These are phyloP conservation scores for Claviceps cyperi DNA, from an alignment of 2,329 filamentous ascomycete species.

Conservation along the genomic window DNA sequence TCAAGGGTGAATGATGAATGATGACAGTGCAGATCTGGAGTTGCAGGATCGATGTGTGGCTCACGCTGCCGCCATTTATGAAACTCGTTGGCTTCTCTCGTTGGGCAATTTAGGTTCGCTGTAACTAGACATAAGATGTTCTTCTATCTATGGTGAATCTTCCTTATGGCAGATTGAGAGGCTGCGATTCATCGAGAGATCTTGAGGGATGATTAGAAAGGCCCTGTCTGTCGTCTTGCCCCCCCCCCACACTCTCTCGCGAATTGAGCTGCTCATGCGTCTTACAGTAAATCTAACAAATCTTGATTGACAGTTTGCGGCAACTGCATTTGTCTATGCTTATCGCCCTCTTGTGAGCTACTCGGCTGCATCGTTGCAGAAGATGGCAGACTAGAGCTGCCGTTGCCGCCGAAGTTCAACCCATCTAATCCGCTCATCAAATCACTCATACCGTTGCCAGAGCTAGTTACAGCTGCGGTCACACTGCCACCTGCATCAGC, in stretches of 20 bases:
- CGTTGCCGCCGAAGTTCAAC: constrained; percentile 53
- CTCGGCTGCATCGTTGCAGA: constrained; percentile 46
- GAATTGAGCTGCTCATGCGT: neutral
- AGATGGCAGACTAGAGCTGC: constrained; percentile 40
- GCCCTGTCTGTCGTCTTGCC: neutral
- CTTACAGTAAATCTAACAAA: constrained; percentile 31
- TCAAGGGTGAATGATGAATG: neutral
- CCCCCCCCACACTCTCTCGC: neutral
- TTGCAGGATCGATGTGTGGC: neutral
- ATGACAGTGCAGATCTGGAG: neutral
- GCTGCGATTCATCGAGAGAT: constrained; percentile 1
- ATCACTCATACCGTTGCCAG: constrained; percentile 59
- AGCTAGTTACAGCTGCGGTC: constrained; percentile 21
- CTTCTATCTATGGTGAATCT: neutral
- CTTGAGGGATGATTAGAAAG: neutral
- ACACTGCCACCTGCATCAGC: constrained; percentile 26
- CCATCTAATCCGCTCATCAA: constrained; percentile 80
- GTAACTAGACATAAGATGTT: neutral
- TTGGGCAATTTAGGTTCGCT: neutral
- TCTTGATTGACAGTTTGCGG: constrained; percentile 48
- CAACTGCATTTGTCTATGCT: constrained; percentile 20
- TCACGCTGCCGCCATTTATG: neutral
- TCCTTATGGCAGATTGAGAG: neutral
- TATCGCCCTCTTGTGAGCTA: constrained; percentile 15
- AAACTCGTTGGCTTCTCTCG: neutral